Base-by-base conservation (phyloP, 179 eudicot species). In the Patellifolia procumbens region DNA sequence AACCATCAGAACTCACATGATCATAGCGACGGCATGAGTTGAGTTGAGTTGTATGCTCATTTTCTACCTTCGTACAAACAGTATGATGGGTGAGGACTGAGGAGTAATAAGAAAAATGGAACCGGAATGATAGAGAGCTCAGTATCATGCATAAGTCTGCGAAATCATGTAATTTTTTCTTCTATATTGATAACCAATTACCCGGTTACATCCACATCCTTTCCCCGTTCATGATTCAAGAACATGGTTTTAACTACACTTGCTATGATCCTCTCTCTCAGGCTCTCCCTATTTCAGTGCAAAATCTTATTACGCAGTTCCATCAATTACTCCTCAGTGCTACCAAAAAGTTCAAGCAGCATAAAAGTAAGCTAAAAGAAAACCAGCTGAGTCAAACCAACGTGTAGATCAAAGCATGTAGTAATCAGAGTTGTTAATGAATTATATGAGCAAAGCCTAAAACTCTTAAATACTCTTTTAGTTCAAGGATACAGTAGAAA, bases 401-500 rank as follows among this genome's bases (percentile, higher is more conserved):
- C 20, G 17, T 29, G 42, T 39, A 1, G 43, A 77, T 43, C 53
- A 16, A 20, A 37, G 15, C 22, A 20, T 26, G 46, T 22, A 49
- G 63, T n/a, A 66, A 62, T 51, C 59, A 37, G 60, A 19, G 29
- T 65, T 51, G 24, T 56, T 60, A 37, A 32, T 66, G 7, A 67
- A 29, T 13, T 17, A 32, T 45, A 35, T 12, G 17, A 42, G 45
- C 15, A 45, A 45, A 37, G 10, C 65, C n/a, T 3, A 0, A 37
- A 20, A 19, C 5, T 12, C 22, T 49, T 5, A 28, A 22, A 67
- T 65, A 22, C 7, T 39, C 43, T 20, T 17, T 37, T 43, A 58
- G 45, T 39, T 71, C 52, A 61, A 91, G 97, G 99, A 92, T 94
- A 94, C 97, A 81, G 86, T 88, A 71, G 78, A 77, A 72, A 94